These are phyloP conservation scores for Przewalskia tangutica DNA, from an alignment of 257 asterid genomes.

Conservation along the genomic window DNA sequence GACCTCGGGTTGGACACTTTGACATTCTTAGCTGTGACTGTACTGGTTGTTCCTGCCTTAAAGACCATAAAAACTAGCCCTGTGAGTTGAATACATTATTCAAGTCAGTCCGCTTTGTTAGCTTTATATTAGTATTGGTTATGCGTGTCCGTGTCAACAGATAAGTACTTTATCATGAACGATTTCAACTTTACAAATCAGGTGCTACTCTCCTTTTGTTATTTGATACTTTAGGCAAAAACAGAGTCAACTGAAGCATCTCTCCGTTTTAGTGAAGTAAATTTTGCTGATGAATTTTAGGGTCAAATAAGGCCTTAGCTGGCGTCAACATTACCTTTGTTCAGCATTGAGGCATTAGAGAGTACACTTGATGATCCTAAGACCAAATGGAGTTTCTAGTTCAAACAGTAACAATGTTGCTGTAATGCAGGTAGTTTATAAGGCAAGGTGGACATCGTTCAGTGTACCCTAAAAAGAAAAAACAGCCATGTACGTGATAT, in stretches of 20 bases:
- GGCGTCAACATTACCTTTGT: neutral
- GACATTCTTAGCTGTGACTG: slow-evolving; percentile 89
- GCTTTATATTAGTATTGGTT: neutral
- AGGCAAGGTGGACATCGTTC: neutral
- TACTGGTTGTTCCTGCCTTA: slow-evolving; percentile 88
- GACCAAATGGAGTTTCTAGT: neutral
- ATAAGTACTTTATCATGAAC: neutral
- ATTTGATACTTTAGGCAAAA: neutral
- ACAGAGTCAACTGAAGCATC: neutral
- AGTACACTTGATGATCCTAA: neutral
- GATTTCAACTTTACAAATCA: neutral
- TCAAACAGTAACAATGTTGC: neutral
- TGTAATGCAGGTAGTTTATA: neutral
- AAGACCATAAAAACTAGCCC: slow-evolving; percentile 88
- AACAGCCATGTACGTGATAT: neutral
- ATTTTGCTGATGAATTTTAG: neutral
- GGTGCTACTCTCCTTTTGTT: neutral
- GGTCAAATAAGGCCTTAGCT: neutral
- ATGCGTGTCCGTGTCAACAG: neutral
- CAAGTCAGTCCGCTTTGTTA: neutral
- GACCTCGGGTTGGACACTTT: slow-evolving; percentile 90
- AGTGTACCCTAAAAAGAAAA: neutral
- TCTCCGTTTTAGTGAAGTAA: neutral
- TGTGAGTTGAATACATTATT: slow-evolving; percentile 41
- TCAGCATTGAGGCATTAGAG: neutral